Evolutionary conservation across 179 eudicot species (phyloP), one percentile per base, ranked within the genome.

Genomic region (Carnegiea gigantea): DNA sequence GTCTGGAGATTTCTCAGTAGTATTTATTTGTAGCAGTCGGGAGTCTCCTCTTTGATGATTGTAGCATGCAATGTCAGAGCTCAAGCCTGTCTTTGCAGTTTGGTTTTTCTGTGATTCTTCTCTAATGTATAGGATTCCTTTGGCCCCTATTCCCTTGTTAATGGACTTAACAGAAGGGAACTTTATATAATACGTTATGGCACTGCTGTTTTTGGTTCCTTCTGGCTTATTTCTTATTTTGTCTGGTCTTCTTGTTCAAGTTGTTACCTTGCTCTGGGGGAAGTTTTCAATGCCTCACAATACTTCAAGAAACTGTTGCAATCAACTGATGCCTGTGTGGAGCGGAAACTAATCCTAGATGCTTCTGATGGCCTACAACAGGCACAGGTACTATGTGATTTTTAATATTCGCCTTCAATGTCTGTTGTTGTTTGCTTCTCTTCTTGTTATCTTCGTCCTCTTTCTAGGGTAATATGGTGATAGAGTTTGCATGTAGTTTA

Each of bases 181-280:
- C 44, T 40, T 40, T 5, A 40, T 40, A 7, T 40, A 5, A 7
- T 40, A 5, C 6, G 6, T 40, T 40, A 40, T 40, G 44, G 44
- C 8, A 5, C 44, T 6, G 44, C 44, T 40, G 9, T 40, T 40
- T 30, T 80, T 68, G 73, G 59, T 24, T 77, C 18, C 75, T n/a
- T 70, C 30, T 13, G 62, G 78, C 60, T 48, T 76, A 17, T 76
- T 73, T 73, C 70, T 77, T 49, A 80, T 59, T 10, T 53, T 71
- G 17, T 78, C 2, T 71, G 14, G 23, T 78, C 73, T 54, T 79
- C 36, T 75, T 82, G 78, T 85, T 86, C 53, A 82, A 97, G 99
- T 80, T 95, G 95, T 80, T 89, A 92, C 88, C 92, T 97, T 86
- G 91, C 94, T n/a, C 90, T 97, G 82, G 99, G 99, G 80, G 92